These are phyloP conservation scores for Cercospora sp. DNA, from an alignment of 2,329 filamentous ascomycete genomes.

Conservation along the genomic window DNA sequence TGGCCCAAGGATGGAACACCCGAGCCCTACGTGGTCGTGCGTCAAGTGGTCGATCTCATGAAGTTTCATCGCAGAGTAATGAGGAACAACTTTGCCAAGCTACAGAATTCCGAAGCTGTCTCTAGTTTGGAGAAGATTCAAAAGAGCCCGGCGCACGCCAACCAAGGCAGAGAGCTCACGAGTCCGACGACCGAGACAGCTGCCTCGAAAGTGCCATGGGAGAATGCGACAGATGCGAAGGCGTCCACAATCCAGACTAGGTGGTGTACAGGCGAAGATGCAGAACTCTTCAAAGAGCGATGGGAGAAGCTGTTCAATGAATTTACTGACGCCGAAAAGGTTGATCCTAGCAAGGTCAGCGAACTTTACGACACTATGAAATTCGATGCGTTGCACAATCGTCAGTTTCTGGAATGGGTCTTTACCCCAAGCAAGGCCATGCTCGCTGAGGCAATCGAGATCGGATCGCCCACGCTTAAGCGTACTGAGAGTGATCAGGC, in stretches of 20 bases:
- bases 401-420: conserved; percentile 94
- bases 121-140: conserved; percentile 57
- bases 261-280: conserved; percentile 96
- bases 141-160: conserved; percentile 47
- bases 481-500: conserved; percentile 38
- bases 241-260: conserved; percentile 69
- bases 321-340: conserved; percentile 95
- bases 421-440: conserved; percentile 84
- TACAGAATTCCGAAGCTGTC: conserved; percentile 63
- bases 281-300: conserved; percentile 89
- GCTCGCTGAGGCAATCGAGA: conserved; percentile 62
- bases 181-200: conserved; percentile 1
- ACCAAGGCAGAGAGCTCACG: conserved; percentile 44
- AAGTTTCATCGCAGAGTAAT: conserved; percentile 95
- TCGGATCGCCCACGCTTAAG: conserved; percentile 25
- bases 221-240: conserved; percentile 39
- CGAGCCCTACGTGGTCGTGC: conserved; percentile 89
- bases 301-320: conserved; percentile 99
- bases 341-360: conserved; percentile 97
- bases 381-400: conserved; percentile 95
- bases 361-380: conserved; percentile 99
- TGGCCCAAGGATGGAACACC: conserved; percentile 92
- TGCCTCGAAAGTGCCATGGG: not conserved
- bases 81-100: conserved; percentile 85
- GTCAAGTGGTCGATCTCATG: conserved; percentile 91